phyloP scores from a whole-genome alignment of 352 stramenopile species.

The Phytopythium aichiense region DNA sequence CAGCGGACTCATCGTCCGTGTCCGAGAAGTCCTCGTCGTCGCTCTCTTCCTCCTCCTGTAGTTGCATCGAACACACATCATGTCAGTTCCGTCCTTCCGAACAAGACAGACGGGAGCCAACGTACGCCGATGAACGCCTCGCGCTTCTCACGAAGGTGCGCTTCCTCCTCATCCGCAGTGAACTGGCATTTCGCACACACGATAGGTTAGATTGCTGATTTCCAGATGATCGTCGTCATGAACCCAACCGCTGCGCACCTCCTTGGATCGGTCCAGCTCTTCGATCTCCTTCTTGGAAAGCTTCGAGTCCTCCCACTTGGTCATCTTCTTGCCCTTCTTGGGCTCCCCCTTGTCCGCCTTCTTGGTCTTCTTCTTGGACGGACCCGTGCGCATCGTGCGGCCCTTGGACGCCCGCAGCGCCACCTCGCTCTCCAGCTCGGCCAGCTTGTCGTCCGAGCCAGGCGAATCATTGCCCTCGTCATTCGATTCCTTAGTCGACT shows the following conservation, averaged over 20 bases:
- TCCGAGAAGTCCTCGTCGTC: slow-evolving; percentile 63
- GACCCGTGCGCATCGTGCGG: slow-evolving; percentile 64
- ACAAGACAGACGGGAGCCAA: background rate
- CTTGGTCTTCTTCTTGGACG: slow-evolving; percentile 62
- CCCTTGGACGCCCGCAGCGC: slow-evolving; percentile 33
- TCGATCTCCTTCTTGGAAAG: slow-evolving; percentile 80
- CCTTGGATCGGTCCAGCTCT: slow-evolving; percentile 65
- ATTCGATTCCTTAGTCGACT: slow-evolving; percentile 34
- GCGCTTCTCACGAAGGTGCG: slow-evolving; percentile 63
- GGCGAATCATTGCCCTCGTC: slow-evolving; percentile 59
- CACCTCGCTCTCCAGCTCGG: slow-evolving; percentile 52
- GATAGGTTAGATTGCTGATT: slow-evolving; percentile 1
- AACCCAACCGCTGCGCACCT: slow-evolving; percentile 21
- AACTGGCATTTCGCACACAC: slow-evolving; percentile 17
- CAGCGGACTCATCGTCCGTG: slow-evolving; percentile 64
- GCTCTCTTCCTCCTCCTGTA: slow-evolving; percentile 61
- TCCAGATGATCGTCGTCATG: background rate
- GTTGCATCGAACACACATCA: background rate
- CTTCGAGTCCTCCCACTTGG: slow-evolving; percentile 83
- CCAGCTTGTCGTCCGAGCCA: slow-evolving; percentile 44
- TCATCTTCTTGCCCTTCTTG: slow-evolving; percentile 83
- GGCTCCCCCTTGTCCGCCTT: slow-evolving; percentile 34
- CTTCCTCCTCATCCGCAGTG: slow-evolving; percentile 69
- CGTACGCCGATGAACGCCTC: slow-evolving; percentile 81
- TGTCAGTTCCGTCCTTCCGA: background rate